phyloP scores from a whole-genome alignment of 2,329 filamentous ascomycete species.

The Onygenales sp. region DNA sequence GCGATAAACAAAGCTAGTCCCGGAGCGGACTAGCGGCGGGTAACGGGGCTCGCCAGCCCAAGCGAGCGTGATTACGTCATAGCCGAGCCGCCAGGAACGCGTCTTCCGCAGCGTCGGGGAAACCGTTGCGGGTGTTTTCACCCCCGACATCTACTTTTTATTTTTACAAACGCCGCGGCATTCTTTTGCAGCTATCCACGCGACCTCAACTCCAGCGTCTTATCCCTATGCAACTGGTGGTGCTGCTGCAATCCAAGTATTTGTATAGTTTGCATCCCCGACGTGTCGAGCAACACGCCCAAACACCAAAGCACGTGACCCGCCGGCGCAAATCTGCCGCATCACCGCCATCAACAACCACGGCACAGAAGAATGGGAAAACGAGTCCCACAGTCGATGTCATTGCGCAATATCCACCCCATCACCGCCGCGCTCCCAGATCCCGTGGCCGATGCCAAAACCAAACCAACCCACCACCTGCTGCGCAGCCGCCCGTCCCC shows the following conservation, averaged over 20 bases:
- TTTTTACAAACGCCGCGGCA: neutral
- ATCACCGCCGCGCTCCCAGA: neutral
- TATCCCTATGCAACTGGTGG: neutral
- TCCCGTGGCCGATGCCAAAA: neutral
- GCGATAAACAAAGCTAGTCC: conserved; percentile 15
- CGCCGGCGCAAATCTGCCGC: neutral
- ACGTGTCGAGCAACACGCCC: conserved; percentile 15
- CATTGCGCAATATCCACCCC: neutral
- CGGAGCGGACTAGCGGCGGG: conserved; percentile 8
- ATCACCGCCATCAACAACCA: neutral
- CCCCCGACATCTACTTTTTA: neutral
- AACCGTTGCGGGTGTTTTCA: neutral
- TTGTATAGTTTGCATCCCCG: neutral
- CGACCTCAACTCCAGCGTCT: neutral
- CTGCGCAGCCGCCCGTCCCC: neutral
- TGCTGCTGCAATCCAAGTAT: neutral
- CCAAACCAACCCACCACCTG: neutral
- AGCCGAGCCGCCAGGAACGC: neutral
- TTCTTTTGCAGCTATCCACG: neutral
- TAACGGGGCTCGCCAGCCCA: conserved; percentile 8
- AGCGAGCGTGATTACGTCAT: conserved; percentile 9
- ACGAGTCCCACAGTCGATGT: neutral
- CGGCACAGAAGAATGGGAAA: neutral
- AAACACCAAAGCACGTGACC: conserved; percentile 26
- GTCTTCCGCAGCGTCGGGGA: conserved; percentile 4